Conservation (phyloP, 345 rosid species). For the Rhodamnia argentea region DNA sequence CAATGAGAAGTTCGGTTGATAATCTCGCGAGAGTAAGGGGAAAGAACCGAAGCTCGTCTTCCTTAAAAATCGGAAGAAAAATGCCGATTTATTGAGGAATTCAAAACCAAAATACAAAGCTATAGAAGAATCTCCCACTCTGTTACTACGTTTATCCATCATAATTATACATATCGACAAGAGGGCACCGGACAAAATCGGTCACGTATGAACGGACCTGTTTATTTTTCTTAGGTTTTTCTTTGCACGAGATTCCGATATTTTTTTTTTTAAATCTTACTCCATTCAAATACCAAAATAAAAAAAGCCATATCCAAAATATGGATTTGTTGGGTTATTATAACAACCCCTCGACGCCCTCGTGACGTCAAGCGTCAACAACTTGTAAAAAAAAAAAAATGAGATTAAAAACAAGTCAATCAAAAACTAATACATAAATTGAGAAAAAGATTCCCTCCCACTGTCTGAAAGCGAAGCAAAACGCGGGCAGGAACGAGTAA, state of each 20-base stretch:
- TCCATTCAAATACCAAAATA: not conserved
- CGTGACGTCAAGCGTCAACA: not conserved
- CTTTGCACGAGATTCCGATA: not conserved
- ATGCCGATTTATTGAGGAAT: not conserved
- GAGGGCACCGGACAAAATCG: not conserved
- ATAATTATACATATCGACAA: not conserved
- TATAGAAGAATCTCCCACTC: too few species aligned
- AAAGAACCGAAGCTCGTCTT: not conserved
- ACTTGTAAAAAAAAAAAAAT: fast-evolving
- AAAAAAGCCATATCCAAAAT: not conserved
- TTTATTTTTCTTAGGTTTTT: not conserved
- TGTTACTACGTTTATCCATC: not conserved
- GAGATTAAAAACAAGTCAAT: not conserved
- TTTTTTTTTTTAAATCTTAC: not conserved
- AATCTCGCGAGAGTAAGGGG: not conserved
- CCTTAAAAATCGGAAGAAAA: too few species aligned
- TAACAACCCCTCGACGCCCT: not conserved
- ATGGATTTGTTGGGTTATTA: not conserved
- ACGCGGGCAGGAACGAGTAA: not conserved
- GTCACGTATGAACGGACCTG: not conserved
- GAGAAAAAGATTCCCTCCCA: not conserved
- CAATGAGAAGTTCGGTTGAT: not conserved
- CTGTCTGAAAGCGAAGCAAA: not conserved
- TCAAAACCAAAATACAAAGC: not conserved
- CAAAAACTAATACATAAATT: not conserved